A percentile compares a stretch with the other conserved stretches of the same genome.
phyloP scores from a whole-genome alignment of 2,329 filamentous ascomycete genomes.

The Curvularia lunata region DNA sequence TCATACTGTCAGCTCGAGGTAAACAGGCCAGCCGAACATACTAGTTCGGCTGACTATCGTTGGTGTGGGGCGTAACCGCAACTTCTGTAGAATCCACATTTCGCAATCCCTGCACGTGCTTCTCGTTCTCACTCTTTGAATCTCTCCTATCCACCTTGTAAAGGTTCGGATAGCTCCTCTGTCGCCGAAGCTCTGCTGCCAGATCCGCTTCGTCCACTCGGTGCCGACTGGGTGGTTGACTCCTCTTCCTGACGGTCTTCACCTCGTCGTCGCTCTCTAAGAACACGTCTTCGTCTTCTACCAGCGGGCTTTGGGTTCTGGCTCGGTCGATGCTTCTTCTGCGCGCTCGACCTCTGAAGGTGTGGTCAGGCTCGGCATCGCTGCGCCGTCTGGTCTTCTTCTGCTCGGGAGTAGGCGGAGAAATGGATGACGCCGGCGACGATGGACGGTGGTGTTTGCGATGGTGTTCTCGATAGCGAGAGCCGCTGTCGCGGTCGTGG shows the following conservation, averaged over 20 bases:
- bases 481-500: conserved; percentile 43
- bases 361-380: conserved; percentile 47
- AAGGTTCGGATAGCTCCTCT: conserved; percentile 48
- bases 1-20: neutral
- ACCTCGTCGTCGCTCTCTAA: conserved; percentile 34
- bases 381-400: conserved; percentile 42
- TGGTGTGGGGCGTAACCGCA: neutral
- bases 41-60: conserved; percentile 1
- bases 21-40: conserved; percentile 5
- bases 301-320: conserved; percentile 30
- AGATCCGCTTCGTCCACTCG: conserved; percentile 30
- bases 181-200: conserved; percentile 38
- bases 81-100: conserved; percentile 1
- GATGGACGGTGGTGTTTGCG: conserved; percentile 40
- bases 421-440: conserved; percentile 32
- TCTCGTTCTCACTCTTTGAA: conserved; percentile 18
- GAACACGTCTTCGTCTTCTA: conserved; percentile 32
- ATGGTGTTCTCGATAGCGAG: conserved; percentile 40
- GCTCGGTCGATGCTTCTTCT: conserved; percentile 33
- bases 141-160: conserved; percentile 32
- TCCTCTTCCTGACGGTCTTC: conserved; percentile 41
- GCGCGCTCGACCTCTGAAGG: conserved; percentile 40
- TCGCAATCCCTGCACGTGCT: conserved; percentile 1
- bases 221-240: conserved; percentile 42
- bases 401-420: conserved; percentile 27